Base-by-base conservation (phyloP, 1,284 basidiomycete species). In the Cryptococcus depauperatus region DNA sequence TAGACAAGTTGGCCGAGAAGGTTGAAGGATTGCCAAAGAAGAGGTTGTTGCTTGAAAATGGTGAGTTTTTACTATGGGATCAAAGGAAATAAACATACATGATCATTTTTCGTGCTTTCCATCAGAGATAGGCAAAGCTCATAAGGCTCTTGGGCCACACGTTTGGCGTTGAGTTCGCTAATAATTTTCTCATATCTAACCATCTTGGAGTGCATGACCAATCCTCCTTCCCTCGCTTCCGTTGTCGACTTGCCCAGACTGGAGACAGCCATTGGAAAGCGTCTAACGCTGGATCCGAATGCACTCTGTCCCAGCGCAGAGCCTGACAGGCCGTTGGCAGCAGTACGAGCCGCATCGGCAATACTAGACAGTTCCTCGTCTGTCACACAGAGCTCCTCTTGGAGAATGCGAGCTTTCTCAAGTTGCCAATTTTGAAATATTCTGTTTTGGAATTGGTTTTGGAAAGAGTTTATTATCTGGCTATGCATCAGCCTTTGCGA, bases 131-230 rank as follows among this genome's bases (percentile, higher is more conserved):
- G 64, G 44, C 59, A 59, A 2, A 61, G 42, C 46, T 61, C 60
- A 27, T 54, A 57, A 10, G 60, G 58, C 44, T 63, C 57, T 48
- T 59, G 58, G 30, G 60, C 54, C 45, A 67, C 45, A 41, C 68
- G 51, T 40, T 49, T 49, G 38, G 55, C 50, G 48, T 71, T 69
- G n/a, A 69, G 54, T 29, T 58, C 51, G 61, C 88, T 91, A 34
- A 93, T 75, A 26, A 86, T 81, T 46, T 80, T 79, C 69, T 89
- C 85, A 66, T 93, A 96, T n/a, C 81, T 82, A 80, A 92, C 86
- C 88, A 93, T 92, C 72, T 89, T 89, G 66, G 79, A 83, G 70
- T 93, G 91, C 68, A 72, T 73, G 13, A 69, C 67, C 78, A 88
- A 44, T 5, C 64, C 64, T 11, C 64, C 62, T 48, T 69, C 66